Percentiles rank a stretch among this genome's conserved stretches.
phyloP scores from a whole-genome alignment of 148 eudicot species.

The Arbutus unedo region DNA sequence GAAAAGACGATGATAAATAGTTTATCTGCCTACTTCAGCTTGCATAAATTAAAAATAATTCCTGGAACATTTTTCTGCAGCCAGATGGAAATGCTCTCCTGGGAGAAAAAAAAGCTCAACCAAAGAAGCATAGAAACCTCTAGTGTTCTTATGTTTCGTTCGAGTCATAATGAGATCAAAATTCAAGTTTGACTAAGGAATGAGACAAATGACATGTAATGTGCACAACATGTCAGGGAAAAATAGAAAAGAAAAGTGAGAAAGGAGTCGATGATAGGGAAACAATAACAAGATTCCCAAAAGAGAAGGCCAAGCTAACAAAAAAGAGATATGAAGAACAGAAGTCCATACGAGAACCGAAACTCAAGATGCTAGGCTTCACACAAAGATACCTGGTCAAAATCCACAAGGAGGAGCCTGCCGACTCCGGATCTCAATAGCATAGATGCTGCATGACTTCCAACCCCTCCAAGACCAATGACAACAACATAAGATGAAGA shows the following conservation, averaged over 20 bases:
- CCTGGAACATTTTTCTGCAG: neutral
- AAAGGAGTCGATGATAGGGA: neutral
- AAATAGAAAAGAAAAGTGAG: neutral
- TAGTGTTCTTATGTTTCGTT: neutral
- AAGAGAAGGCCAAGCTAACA: neutral
- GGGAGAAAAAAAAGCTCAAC: neutral
- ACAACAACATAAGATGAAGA: slow-evolving; percentile 80
- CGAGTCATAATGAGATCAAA: neutral
- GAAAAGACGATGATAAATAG: neutral
- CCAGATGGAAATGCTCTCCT: neutral
- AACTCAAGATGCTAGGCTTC: neutral
- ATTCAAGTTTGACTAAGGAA: neutral
- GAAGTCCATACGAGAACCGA: neutral
- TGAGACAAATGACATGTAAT: neutral
- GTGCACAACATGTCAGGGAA: no score
- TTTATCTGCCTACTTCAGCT: slow-evolving; percentile 3
- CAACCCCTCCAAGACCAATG: slow-evolving; percentile 99
- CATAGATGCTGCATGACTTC: slow-evolving; percentile 99
- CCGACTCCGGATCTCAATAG: slow-evolving; percentile 97
- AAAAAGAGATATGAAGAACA: neutral
- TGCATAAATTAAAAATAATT: neutral
- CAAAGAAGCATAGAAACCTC: neutral
- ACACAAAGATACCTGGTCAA: slow-evolving; percentile 77
- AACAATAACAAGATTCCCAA: neutral
- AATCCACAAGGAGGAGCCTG: slow-evolving; percentile 86